phyloP scores from a whole-genome alignment of 2,329 filamentous ascomycete genomes.

The Penicillium olsonii region DNA sequence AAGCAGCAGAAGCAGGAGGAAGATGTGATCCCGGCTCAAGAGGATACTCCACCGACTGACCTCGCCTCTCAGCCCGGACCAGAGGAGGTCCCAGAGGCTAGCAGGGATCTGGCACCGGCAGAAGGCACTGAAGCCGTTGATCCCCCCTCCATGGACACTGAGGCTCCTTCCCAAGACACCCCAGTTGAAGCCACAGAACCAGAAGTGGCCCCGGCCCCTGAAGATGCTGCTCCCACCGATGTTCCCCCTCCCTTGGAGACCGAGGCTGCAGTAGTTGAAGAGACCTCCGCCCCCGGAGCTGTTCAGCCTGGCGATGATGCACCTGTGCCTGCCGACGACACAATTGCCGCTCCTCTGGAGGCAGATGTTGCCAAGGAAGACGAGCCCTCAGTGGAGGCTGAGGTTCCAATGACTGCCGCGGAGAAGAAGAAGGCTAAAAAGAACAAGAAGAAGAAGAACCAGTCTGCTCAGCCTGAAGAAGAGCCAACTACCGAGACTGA shows the following conservation, averaged over 20 bases:
- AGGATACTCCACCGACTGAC: conserved; percentile 6
- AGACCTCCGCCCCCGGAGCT: not conserved
- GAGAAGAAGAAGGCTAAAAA: conserved; percentile 47
- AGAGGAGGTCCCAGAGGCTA: not conserved
- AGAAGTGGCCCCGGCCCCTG: not conserved
- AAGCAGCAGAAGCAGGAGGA: conserved; percentile 18
- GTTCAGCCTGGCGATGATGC: not conserved
- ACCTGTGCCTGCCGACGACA: not conserved
- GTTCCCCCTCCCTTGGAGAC: not conserved
- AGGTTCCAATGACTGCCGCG: conserved; percentile 20
- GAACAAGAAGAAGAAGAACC: conserved; percentile 31
- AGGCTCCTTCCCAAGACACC: not conserved
- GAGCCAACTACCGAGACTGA: conserved; percentile 6
- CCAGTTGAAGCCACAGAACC: not conserved
- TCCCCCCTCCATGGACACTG: not conserved
- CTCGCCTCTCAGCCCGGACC: not conserved
- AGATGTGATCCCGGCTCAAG: not conserved
- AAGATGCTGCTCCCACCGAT: not conserved
- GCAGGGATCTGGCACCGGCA: not conserved
- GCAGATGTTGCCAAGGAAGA: not conserved
- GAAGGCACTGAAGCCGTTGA: conserved; percentile 2
- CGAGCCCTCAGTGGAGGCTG: conserved; percentile 4
- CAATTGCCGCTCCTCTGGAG: not conserved
- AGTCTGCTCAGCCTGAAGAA: conserved; percentile 16
- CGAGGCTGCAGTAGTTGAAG: not conserved